Evolutionary conservation across 441 rosid species (phyloP), one percentile per base, ranked within the genome.

Genomic region (Adansonia grandidieri): DNA sequence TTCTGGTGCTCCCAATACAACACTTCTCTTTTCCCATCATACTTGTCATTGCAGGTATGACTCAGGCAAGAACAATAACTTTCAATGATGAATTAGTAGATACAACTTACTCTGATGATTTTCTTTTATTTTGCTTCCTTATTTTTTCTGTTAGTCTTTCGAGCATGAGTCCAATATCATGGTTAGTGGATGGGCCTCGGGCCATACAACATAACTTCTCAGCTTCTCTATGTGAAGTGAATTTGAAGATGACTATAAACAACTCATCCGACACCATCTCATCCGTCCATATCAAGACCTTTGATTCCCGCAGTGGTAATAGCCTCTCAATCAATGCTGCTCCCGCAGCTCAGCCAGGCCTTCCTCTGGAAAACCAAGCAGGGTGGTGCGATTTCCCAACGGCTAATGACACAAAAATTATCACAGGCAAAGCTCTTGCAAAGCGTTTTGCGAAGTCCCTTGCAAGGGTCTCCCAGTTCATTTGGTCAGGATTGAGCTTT

Each of bases 401-500:
- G 45, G 86, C 80, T 24, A 85, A 77, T 13, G 97, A 90, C 64
- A 83, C 82, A 82, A 92, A 93, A 80, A 73, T 86, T 74, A 85
- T 86, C 77, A 86, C 89, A 17, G 64, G 92, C 32, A 87, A 85
- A 75, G 82, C 84, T 45, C 80, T 73, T 71, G 84, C 83, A 77
- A 82, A 79, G 51, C 86, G 65, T 22, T 58, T 47, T 68, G 77
- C 73, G 2, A 88, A 85, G 53, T 69, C 89, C 17, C 84, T 81
- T 19, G 94, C 89, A 81, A 89, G 91, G 42, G 89, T 86, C 60
- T 82, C 91, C 56, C 91, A 97, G 0, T 91, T 90, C 84, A 80
- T 93, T 61, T 97, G 98, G 99, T 89, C 91, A 60, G 98, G 94
- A 61, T 85, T 93, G 72, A 91, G 96, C 82, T 87, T 90, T 24